phyloP scores from a whole-genome alignment of 495 filamentous ascomycete genomes.

The Xylaria palmicola region DNA sequence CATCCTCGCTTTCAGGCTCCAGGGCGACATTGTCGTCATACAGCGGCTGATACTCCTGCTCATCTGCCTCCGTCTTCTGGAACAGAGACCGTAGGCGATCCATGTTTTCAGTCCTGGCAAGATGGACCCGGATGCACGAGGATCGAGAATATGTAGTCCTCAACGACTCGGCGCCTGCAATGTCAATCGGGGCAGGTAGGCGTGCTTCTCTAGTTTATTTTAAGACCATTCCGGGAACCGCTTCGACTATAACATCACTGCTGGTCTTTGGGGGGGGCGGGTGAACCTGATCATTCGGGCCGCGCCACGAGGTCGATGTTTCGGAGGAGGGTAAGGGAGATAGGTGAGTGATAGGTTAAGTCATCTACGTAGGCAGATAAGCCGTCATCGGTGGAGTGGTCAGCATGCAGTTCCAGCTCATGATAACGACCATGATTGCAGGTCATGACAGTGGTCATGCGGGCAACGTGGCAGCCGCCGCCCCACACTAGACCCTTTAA shows the following conservation, averaged over 20 bases:
- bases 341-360: too few relatives aligned
- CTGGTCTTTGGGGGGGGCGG: not conserved
- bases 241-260: not conserved
- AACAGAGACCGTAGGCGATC: conserved; percentile 51
- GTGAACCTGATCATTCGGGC: not conserved
- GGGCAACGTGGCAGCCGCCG: not conserved
- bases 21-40: conserved; percentile 38
- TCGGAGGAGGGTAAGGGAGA: not conserved
- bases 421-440: conserved; percentile 1
- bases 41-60: conserved; percentile 58
- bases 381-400: not conserved
- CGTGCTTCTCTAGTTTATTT: not conserved
- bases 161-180: not conserved
- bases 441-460: not conserved
- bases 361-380: too few relatives aligned
- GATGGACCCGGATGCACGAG: not conserved
- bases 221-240: not conserved
- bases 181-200: not conserved
- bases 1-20: conserved; percentile 24
- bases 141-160: not conserved
- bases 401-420: conserved; percentile 1
- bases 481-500: not conserved
- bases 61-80: conserved; percentile 32
- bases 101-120: conserved; percentile 32
- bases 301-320: not conserved